Conservation (phyloP, 441 rosid genomes). For the Adansonia madagascariensis region DNA sequence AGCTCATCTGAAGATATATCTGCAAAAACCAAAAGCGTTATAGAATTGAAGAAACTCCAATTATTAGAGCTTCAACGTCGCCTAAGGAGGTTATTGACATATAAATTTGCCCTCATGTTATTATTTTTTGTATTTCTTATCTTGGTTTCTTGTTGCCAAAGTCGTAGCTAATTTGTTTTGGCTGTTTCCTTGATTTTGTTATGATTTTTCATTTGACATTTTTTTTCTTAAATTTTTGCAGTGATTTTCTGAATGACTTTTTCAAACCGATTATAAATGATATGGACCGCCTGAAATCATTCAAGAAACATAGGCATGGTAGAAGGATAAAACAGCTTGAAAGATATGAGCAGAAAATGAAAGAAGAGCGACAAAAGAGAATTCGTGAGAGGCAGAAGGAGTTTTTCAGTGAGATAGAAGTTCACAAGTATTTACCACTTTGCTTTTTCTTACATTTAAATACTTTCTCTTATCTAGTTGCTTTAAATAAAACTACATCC, state of each 20-base stretch:
- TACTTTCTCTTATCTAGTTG: constrained; percentile 19
- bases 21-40: constrained; percentile 88
- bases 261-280: constrained; percentile 79
- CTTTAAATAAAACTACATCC: constrained; percentile 18
- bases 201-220: constrained; percentile 24
- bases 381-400: constrained; percentile 97
- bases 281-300: constrained; percentile 75
- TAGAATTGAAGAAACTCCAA: constrained; percentile 92
- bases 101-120: constrained; percentile 12
- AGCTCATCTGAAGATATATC: constrained; percentile 86
- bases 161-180: constrained; percentile 23
- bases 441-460: constrained; percentile 2
- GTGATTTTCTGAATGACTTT: constrained; percentile 77
- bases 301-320: constrained; percentile 89
- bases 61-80: constrained; percentile 81
- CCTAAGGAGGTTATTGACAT: constrained; percentile 61
- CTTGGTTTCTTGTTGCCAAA: constrained; percentile 6
- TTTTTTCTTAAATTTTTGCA: constrained; percentile 40
- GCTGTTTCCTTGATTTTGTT: constrained; percentile 6
- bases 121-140: constrained; percentile 25
- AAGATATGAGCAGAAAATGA: constrained; percentile 85
- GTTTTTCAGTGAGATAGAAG: constrained; percentile 90
- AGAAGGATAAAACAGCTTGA: constrained; percentile 91
- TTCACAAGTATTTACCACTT: constrained; percentile 68
- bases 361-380: constrained; percentile 94